Evolutionary conservation across 768 basidiomycete genomes (phyloP).

Genomic region (Mycena floridula): DNA sequence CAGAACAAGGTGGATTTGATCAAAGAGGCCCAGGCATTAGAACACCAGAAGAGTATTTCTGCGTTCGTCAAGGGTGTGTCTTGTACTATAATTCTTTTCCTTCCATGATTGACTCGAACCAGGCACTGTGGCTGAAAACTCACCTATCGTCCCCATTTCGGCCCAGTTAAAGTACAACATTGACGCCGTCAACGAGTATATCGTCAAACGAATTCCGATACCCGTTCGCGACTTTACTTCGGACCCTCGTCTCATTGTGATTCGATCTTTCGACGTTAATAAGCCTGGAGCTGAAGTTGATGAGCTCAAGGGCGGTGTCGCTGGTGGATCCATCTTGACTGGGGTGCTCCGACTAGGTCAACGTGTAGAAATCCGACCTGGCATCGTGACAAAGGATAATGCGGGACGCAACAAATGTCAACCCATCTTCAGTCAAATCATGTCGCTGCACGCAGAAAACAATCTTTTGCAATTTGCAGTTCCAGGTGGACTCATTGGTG

Average conservation of each 20-base stretch:
- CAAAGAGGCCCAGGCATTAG: slow-evolving; percentile 88
- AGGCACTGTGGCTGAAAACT: slow-evolving; percentile 97
- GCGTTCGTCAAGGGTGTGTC: slow-evolving; percentile 88
- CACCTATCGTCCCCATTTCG: slow-evolving; percentile 98
- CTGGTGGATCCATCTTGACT: slow-evolving; percentile 92
- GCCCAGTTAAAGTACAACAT: slow-evolving; percentile 99
- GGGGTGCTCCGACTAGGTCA: slow-evolving; percentile 87
- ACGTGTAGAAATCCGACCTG: slow-evolving; percentile 96
- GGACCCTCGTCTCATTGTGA: slow-evolving; percentile 92
- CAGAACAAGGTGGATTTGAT: slow-evolving; percentile 99
- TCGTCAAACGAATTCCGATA: slow-evolving; percentile 93
- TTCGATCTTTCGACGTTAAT: slow-evolving; percentile 99
- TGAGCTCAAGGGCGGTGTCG: slow-evolving; percentile 96
- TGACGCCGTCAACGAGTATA: slow-evolving; percentile 98
- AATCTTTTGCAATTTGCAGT: slow-evolving; percentile 94
- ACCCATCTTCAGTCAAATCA: slow-evolving; percentile 88
- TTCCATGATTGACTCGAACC: background rate
- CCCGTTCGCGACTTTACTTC: slow-evolving; percentile 90
- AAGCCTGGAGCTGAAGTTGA: slow-evolving; percentile 97
- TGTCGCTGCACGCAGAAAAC: slow-evolving; percentile 91
- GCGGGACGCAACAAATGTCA: slow-evolving; percentile 87
- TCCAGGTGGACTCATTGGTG: slow-evolving; percentile 96
- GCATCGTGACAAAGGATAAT: slow-evolving; percentile 92
- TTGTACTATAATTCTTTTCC: background rate
- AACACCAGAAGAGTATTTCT: slow-evolving; percentile 93